These are phyloP conservation scores for Margaritispora aquatica DNA, from an alignment of 495 filamentous ascomycete species.

Conservation along the genomic window DNA sequence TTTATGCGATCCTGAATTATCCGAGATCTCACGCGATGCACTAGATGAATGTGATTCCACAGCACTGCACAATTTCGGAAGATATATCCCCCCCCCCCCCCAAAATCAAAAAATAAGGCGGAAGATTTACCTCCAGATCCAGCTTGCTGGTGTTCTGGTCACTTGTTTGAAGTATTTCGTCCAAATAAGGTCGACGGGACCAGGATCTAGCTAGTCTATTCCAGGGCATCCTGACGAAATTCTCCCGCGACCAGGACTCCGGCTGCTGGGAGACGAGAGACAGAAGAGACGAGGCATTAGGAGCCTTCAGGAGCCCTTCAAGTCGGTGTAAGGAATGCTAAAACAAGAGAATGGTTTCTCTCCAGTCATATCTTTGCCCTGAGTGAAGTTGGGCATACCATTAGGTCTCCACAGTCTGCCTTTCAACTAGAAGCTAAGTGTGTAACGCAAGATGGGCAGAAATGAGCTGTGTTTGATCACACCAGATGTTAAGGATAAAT, in stretches of 20 bases:
- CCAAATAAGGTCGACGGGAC: constrained; percentile 17
- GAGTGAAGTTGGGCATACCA: neutral
- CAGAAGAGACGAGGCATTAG: neutral
- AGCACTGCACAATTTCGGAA: too few relatives aligned
- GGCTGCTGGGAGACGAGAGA: constrained; percentile 23
- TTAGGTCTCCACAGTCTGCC: neutral
- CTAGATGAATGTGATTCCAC: too few relatives aligned
- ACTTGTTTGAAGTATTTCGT: constrained; percentile 6
- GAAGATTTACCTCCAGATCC: neutral
- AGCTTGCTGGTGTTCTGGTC: too few relatives aligned
- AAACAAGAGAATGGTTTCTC: neutral
- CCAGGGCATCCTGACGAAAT: constrained; percentile 17
- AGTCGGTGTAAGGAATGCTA: neutral
- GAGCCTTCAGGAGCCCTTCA: too few relatives aligned
- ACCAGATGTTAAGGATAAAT: neutral
- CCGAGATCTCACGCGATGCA: neutral
- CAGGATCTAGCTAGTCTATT: constrained; percentile 8
- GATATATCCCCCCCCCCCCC: too few relatives aligned
- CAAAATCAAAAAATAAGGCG: neutral
- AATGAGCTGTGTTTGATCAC: neutral
- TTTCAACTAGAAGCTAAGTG: neutral
- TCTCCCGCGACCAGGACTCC: constrained; percentile 19
- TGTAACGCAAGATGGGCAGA: neutral
- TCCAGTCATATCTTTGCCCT: constrained; percentile 5
- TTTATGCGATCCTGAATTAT: neutral